A percentile compares a stretch with the other conserved stretches of the same genome.
Evolutionary conservation across 1,284 basidiomycete genomes (phyloP).

Genomic region (Malassezia psittaci): DNA sequence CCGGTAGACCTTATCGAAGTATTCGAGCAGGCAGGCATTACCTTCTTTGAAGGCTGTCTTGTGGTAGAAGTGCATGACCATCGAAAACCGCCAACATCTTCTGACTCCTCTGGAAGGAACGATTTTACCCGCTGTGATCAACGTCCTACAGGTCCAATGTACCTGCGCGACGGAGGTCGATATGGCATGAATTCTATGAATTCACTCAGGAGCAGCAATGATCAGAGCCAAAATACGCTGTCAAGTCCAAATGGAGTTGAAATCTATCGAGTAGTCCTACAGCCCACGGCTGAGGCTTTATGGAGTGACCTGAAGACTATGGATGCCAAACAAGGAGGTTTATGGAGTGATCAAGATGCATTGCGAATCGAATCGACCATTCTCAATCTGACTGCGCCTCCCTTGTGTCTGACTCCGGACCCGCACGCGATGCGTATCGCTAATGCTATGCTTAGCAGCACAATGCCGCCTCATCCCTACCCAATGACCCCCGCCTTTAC

Average conservation of each 20-base stretch:
- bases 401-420: slow-evolving; percentile 40
- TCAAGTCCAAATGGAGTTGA: slow-evolving; percentile 26
- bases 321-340: slow-evolving; percentile 29
- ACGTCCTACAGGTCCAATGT: slow-evolving; percentile 15
- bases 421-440: slow-evolving; percentile 39
- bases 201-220: no score
- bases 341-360: slow-evolving; percentile 41
- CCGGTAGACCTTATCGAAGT: slow-evolving; percentile 40
- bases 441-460: slow-evolving; percentile 39
- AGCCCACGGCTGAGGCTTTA: slow-evolving; percentile 34
- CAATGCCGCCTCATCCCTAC: slow-evolving; percentile 28
- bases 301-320: slow-evolving; percentile 41
- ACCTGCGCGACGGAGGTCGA: slow-evolving; percentile 30
- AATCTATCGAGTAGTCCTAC: slow-evolving; percentile 38
- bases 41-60: slow-evolving; percentile 42
- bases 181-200: slow-evolving; percentile 18
- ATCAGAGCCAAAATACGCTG: slow-evolving; percentile 1
- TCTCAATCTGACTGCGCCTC: slow-evolving; percentile 35
- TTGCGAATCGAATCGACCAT: slow-evolving; percentile 39
- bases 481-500: slow-evolving; percentile 21
- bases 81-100: slow-evolving; percentile 10
- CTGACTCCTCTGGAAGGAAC: slow-evolving; percentile 4
- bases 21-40: slow-evolving; percentile 29
- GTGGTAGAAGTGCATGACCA: slow-evolving; percentile 45
- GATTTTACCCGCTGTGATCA: background rate